Conservation (phyloP, 1,139 yeast genomes). For the Yamadazyma kanchanaburiensis region DNA sequence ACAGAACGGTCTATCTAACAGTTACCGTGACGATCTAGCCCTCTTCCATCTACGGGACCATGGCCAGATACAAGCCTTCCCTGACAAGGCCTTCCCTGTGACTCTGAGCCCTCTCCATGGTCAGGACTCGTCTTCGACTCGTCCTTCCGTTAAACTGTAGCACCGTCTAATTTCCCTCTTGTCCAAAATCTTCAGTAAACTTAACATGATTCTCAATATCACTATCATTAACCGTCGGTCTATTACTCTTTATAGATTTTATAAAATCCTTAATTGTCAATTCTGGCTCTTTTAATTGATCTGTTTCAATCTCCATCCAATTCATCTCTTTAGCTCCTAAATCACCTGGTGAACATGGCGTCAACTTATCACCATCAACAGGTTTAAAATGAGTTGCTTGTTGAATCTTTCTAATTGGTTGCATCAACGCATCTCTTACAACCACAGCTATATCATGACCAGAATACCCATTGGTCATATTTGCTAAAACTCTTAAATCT, state of each 20-base stretch:
- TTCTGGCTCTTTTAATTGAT: conserved; percentile 86
- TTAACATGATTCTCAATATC: conserved; percentile 82
- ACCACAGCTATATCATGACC: conserved; percentile 98
- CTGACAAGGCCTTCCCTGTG: too few relatives aligned
- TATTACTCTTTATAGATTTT: conserved; percentile 84
- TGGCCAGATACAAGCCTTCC: too few relatives aligned
- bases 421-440: conserved; percentile 96
- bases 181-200: conserved; percentile 94
- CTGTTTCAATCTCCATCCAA: conserved; percentile 91
- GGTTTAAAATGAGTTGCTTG: conserved; percentile 92
- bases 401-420: conserved; percentile 93
- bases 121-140: too few relatives aligned
- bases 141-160: too few relatives aligned
- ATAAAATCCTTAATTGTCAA: conserved; percentile 88
- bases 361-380: conserved; percentile 50
- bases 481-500: conserved; percentile 78
- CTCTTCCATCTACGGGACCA: too few relatives aligned
- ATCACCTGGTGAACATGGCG: conserved; percentile 98
- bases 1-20: too few relatives aligned
- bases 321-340: conserved; percentile 79
- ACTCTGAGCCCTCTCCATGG: too few relatives aligned
- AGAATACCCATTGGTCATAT: conserved; percentile 95
- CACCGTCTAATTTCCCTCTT: conserved; percentile 79
- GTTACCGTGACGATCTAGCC: too few relatives aligned
- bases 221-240: conserved; percentile 89